Conservation (phyloP, 2,329 filamentous ascomycete genomes). For the Seiridium cupressi region DNA sequence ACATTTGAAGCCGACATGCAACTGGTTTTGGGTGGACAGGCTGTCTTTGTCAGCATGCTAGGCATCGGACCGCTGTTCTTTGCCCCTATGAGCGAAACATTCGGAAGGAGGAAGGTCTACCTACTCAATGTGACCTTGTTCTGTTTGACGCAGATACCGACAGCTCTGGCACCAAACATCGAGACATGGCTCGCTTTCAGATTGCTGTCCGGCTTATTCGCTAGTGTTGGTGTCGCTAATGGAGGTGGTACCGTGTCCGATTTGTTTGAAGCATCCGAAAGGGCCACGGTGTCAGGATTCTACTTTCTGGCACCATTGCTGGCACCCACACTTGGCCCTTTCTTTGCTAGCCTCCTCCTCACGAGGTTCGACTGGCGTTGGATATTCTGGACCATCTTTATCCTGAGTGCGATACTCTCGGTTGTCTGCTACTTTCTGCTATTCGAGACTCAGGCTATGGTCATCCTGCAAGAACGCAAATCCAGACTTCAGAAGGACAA, state of each 20-base stretch:
- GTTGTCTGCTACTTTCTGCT: constrained; percentile 29
- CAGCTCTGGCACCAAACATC: constrained; percentile 48
- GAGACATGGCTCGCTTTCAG: constrained; percentile 56
- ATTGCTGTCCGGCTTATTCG: constrained; percentile 61
- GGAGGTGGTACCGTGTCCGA: constrained; percentile 67
- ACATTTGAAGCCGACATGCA: not conserved
- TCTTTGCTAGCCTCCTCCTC: constrained; percentile 16
- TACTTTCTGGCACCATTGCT: constrained; percentile 30
- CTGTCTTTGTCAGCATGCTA: not conserved
- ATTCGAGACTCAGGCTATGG: not conserved
- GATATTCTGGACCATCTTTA: constrained; percentile 34
- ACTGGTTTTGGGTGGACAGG: not conserved
- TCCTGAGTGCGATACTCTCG: constrained; percentile 24
- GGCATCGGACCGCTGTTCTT: not conserved
- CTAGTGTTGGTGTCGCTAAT: constrained; percentile 61
- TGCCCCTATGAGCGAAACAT: not conserved
- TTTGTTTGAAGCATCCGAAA: constrained; percentile 49
- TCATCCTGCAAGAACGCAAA: not conserved
- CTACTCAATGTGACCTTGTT: not conserved
- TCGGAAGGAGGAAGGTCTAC: not conserved
- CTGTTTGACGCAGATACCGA: constrained; percentile 33
- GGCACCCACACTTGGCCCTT: constrained; percentile 33
- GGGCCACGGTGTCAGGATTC: constrained; percentile 45
- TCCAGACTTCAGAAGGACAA: not conserved
- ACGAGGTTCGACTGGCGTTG: constrained; percentile 26